phyloP scores from a whole-genome alignment of 2,329 filamentous ascomycete species.

The Xylaria sp. region DNA sequence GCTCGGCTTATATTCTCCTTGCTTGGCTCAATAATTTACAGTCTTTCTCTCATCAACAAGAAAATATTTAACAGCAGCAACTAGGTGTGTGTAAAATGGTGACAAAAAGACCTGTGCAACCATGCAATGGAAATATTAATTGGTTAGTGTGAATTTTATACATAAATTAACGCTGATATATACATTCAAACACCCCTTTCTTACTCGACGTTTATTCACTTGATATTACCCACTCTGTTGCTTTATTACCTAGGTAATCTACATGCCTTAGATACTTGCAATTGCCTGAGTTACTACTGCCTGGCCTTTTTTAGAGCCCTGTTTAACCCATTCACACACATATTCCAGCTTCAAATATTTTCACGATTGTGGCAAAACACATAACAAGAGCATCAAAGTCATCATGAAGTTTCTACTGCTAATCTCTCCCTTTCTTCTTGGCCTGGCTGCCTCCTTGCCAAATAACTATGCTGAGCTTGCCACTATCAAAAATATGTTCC shows the following conservation, averaged over 20 bases:
- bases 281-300: background rate
- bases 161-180: too few species aligned
- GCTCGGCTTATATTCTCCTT: too few species aligned
- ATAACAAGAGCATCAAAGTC: background rate
- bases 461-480: conserved; percentile 2
- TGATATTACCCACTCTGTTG: background rate
- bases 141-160: background rate
- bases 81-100: too few species aligned
- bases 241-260: background rate
- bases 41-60: too few species aligned
- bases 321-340: background rate
- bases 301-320: background rate
- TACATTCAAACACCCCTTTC: too few species aligned
- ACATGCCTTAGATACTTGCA: background rate
- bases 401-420: conserved; percentile 8
- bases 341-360: background rate
- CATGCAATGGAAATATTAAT: background rate
- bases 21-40: too few species aligned
- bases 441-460: background rate
- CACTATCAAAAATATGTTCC: conserved; percentile 9
- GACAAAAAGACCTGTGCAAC: background rate
- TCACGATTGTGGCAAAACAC: background rate
- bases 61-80: too few species aligned
- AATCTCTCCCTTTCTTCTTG: background rate
- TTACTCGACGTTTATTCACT: background rate